Base-by-base conservation (phyloP, 2,329 filamentous ascomycete species). In the Ophiostoma sp. region DNA sequence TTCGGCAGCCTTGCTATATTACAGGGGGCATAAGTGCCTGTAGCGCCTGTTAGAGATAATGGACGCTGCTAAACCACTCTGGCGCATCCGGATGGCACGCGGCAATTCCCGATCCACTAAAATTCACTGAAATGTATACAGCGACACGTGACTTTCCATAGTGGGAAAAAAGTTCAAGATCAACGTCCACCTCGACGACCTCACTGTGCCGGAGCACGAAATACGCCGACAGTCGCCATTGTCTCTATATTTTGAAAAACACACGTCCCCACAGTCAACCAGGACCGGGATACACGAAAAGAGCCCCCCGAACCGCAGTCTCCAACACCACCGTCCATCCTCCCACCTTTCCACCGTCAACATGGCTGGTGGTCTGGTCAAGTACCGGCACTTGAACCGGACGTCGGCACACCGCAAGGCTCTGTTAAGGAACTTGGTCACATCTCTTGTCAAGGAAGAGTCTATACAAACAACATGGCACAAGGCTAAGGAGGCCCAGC, bases 401-500 rank as follows among this genome's bases (percentile, higher is more conserved):
- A 86, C 88, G 75, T 97, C 93, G 68, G 84, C 94, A 70, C 95
- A 97, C 79, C 88, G 95, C 79, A 88, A 94, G 83, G 94, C 95
- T 69, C 88, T 99, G 75, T 89, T 99, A 75, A 93, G 95, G 77
- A 97, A 98, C 81, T 85, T 99, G 72, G 94, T 98, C 79, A 97
- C 94, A 75, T 95, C 94, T 69, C 90, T 99, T 75, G 91, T 99
- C 82, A 86, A 92, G 80, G 89, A 96, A 80, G 95, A 99, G 83
- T 89, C 92, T 73, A 96, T 99, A 82, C 89, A 90, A 74, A 99
- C 95, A 68, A 97, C 95, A 81, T 97, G 91, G 86, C 89, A 90
- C 79, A 98, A 98, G 82, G 95, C 95, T 67, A 99, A 98, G 82
- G 95, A 99, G 83, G 92, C 95, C 27, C 95, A 99, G 82, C 87